Base-by-base conservation (phyloP, 1,139 yeast species). In the Yamadazyma pseudoaaseri region DNA sequence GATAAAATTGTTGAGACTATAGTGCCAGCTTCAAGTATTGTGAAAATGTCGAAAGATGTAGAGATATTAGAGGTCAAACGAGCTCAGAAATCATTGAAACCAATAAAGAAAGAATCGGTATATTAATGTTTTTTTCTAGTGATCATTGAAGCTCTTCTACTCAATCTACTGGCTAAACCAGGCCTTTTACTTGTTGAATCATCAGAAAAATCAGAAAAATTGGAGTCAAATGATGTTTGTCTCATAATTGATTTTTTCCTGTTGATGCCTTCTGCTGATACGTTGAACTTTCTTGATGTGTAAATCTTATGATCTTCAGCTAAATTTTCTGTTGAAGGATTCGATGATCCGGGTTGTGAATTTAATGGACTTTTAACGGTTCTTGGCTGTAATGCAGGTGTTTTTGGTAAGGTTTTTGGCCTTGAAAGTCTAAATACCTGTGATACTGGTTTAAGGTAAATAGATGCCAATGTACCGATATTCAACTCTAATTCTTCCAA, bases 401-500 rank as follows among this genome's bases (percentile, higher is more conserved):
- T 80, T 7, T 58, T 54, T 0, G 77, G 69, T 20, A 90, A 58
- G 14, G 56, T 52, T 38, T 73, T 80, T 4, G 72, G 61, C 44
- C 75, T 81, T 2, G 89, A 74, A 27, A 76, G 60, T 26, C 95
- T 64, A 62, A 90, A 89, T 2, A 90, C 89, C 44, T 78, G 86
- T 16, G 74, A 73, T 5, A 86, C 82, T 0, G 97, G 95, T 48
- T 87, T 86, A 45, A 89, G 64, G 49, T 89, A 90, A 17, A 90
- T 79, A 0, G 95, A 83, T 0, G 95, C 90, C 35, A 90, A 62
- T 0, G 89, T 68, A 1, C 97, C 97, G 26, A 90, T 79, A 43
- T 79, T 81, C 44, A 90, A 65, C 47, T 86, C 95, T 35, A 90
- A 64, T 51, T 90, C 97, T 48, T 86, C 95, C 29, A 89, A 57